Percentiles rank a stretch among this genome's conserved stretches.
Conservation (phyloP, 148 eudicot species). For the Salicornia ramosissima region DNA sequence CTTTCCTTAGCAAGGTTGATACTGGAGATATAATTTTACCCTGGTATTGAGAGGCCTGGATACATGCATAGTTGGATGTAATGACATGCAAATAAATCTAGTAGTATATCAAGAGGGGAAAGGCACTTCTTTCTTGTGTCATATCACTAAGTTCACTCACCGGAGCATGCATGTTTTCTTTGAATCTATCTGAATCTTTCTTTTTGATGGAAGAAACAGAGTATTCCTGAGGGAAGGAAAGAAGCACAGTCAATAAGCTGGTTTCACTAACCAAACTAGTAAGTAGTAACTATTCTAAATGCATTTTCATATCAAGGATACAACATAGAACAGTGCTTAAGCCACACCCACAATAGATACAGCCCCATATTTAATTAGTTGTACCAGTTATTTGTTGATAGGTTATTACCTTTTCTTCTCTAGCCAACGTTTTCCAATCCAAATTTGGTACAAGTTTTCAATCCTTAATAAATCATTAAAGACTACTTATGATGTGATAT, state of each 20-base stretch:
- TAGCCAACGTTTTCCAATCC: background rate
- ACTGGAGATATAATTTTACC: slow-evolving; percentile 59
- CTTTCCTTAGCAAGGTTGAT: slow-evolving; percentile 60
- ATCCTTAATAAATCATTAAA: background rate
- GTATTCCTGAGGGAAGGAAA: slow-evolving; percentile 41
- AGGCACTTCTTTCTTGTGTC: slow-evolving; percentile 5
- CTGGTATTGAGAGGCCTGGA: slow-evolving; percentile 51
- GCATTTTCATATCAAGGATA: background rate
- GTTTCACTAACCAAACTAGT: background rate
- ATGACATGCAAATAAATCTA: background rate
- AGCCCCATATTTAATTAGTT: background rate
- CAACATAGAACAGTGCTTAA: background rate
- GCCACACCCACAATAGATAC: background rate
- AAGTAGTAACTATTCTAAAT: background rate
- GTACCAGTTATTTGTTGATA: background rate
- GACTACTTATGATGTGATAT: too few species aligned
- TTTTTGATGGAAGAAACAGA: slow-evolving; percentile 45
- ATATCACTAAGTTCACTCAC: slow-evolving; percentile 35
- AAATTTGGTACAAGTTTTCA: background rate
- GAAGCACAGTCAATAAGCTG: background rate
- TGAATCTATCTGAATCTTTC: slow-evolving; percentile 39
- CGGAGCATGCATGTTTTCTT: slow-evolving; percentile 35
- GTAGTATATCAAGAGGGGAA: background rate
- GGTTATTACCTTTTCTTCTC: background rate
- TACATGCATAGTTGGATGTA: slow-evolving; percentile 8